Evolutionary conservation across 164 flowering plant species (phyloP).

Genomic region (Umbellularia californica): DNA sequence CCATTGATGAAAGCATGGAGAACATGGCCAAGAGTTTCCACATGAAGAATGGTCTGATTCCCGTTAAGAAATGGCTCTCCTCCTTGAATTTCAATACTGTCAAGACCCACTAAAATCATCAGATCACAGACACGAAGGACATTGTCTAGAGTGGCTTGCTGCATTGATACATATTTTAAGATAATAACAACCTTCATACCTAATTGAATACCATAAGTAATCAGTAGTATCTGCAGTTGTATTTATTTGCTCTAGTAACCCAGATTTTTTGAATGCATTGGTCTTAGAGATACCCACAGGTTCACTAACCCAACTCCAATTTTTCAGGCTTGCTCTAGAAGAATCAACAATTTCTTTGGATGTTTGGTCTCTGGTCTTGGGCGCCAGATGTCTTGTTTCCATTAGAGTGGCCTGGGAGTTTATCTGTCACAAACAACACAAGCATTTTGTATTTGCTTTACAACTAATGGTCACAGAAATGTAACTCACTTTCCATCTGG

Average conservation of each 20-base stretch:
- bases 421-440: background rate
- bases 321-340: slow-evolving; percentile 20
- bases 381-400: slow-evolving; percentile 29
- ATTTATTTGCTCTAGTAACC: slow-evolving; percentile 56
- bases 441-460: background rate
- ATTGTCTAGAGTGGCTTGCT: background rate
- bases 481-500: too few relatives aligned
- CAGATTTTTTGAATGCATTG: slow-evolving; percentile 3
- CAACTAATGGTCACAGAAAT: too few relatives aligned
- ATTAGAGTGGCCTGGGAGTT: slow-evolving; percentile 41
- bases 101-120: background rate
- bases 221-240: slow-evolving; percentile 46
- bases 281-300: slow-evolving; percentile 25
- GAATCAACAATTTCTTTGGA: background rate
- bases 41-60: slow-evolving; percentile 30
- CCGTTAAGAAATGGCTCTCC: slow-evolving; percentile 28
- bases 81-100: slow-evolving; percentile 25
- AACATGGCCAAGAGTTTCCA: slow-evolving; percentile 51
- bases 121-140: background rate
- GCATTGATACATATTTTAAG: background rate
- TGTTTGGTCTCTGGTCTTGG: slow-evolving; percentile 12
- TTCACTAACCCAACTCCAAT: slow-evolving; percentile 53
- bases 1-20: slow-evolving; percentile 63
- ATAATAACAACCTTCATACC: slow-evolving; percentile 22
- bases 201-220: slow-evolving; percentile 78